These are phyloP conservation scores for Theileria orientalis DNA, from an alignment of 169 alveolate species.

Conservation along the genomic window DNA sequence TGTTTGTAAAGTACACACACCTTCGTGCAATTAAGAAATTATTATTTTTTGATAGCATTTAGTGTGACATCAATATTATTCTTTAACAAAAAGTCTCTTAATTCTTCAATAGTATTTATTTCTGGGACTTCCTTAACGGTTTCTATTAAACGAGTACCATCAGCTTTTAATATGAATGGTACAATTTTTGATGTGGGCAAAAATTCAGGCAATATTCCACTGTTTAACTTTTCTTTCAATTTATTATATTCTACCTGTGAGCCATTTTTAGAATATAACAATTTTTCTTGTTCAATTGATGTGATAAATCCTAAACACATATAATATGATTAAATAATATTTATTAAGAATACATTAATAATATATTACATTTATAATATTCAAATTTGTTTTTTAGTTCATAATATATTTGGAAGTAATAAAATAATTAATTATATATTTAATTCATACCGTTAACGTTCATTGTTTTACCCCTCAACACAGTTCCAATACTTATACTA, in stretches of 20 bases:
- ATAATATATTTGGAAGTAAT: too few relatives aligned
- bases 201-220: background rate
- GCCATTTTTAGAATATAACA: background rate
- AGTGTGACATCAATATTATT: background rate
- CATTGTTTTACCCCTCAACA: background rate
- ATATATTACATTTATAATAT: background rate
- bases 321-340: background rate
- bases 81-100: background rate
- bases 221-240: background rate
- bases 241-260: background rate
- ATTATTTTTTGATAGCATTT: background rate
- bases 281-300: background rate
- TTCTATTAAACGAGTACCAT: background rate
- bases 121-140: background rate
- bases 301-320: slow-evolving; percentile 2
- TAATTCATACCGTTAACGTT: background rate
- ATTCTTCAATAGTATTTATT: background rate
- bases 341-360: background rate
- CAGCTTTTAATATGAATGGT: background rate
- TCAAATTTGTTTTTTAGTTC: too few relatives aligned
- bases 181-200: background rate
- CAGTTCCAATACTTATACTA: background rate
- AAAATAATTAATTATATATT: too few relatives aligned
- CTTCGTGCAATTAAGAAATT: background rate
- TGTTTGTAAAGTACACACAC: background rate